Evolutionary conservation across 202 grass and related monocot genomes (phyloP).

Genomic region (Dendrocalamus latiflorus): DNA sequence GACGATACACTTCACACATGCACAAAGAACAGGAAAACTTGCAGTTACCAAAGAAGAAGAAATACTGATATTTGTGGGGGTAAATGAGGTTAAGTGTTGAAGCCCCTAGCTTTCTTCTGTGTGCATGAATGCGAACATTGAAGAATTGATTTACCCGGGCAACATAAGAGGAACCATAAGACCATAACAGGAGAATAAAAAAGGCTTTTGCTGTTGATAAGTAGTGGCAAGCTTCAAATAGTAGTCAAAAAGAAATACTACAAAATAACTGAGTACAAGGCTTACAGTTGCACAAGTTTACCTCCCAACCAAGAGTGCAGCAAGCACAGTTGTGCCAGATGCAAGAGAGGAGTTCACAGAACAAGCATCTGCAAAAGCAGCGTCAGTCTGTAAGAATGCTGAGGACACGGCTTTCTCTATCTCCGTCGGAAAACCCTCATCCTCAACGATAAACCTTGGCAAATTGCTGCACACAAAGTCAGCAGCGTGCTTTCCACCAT

Average conservation of each 20-base stretch:
- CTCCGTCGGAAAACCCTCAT: conserved; percentile 67
- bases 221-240: neutral
- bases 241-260: neutral
- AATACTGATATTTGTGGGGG: neutral
- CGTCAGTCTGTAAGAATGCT: conserved; percentile 84
- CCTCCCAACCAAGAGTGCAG: conserved; percentile 77
- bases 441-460: conserved; percentile 68
- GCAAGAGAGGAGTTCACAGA: conserved; percentile 65
- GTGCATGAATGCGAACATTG: neutral
- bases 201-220: neutral
- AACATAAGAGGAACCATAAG: neutral
- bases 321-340: conserved; percentile 88
- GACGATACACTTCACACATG: neutral
- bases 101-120: neutral
- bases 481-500: conserved; percentile 94
- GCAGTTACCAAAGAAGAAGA: neutral
- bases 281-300: conserved; percentile 23
- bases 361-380: conserved; percentile 84
- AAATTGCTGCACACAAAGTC: conserved; percentile 87
- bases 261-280: neutral
- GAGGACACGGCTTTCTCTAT: conserved; percentile 80
- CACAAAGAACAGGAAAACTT: neutral
- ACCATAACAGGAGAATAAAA: neutral
- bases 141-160: neutral
- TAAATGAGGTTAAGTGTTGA: neutral